phyloP scores from a whole-genome alignment of 352 stramenopile genomes.

The Pythium periplocum region DNA sequence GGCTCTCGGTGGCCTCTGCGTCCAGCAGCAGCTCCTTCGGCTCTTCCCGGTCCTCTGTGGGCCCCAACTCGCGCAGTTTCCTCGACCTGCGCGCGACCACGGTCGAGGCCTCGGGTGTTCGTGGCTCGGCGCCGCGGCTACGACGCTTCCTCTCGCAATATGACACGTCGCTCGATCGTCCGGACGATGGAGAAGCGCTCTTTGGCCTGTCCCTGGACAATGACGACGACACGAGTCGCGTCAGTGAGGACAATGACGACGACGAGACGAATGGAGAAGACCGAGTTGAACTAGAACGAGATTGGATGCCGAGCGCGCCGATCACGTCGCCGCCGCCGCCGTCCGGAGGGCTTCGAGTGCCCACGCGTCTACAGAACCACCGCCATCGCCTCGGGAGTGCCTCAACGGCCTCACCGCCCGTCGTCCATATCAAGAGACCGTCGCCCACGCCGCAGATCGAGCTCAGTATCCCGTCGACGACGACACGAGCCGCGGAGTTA shows the following conservation, averaged over 20 bases:
- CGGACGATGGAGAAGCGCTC: too few species aligned
- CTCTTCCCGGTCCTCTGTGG: slow-evolving; percentile 18
- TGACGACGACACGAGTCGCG: slow-evolving; percentile 3
- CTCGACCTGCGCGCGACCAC: slow-evolving; percentile 4
- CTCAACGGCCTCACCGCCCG: neutral
- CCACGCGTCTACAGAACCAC: slow-evolving; percentile 19
- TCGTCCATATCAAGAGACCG: neutral
- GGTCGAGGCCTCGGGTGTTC: neutral
- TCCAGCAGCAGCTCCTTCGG: slow-evolving; percentile 13
- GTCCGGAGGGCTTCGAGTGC: slow-evolving; percentile 6
- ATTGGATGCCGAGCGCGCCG: neutral
- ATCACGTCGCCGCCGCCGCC: slow-evolving; percentile 19
- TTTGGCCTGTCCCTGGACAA: slow-evolving; percentile 11
- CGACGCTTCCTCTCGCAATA: too few species aligned
- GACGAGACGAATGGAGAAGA: neutral
- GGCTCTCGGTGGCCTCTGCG: slow-evolving; percentile 40
- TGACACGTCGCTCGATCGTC: too few species aligned
- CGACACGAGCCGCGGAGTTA: neutral
- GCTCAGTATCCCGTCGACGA: slow-evolving; percentile 5
- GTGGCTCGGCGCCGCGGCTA: too few species aligned
- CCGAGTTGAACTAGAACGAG: too few species aligned
- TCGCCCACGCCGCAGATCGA: too few species aligned
- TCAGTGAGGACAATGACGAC: slow-evolving; percentile 2
- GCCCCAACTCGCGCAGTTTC: too few species aligned
- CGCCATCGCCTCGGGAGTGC: slow-evolving; percentile 9